These are phyloP conservation scores for Pichia heedii DNA, from an alignment of 805 yeast genomes.

Conservation along the genomic window DNA sequence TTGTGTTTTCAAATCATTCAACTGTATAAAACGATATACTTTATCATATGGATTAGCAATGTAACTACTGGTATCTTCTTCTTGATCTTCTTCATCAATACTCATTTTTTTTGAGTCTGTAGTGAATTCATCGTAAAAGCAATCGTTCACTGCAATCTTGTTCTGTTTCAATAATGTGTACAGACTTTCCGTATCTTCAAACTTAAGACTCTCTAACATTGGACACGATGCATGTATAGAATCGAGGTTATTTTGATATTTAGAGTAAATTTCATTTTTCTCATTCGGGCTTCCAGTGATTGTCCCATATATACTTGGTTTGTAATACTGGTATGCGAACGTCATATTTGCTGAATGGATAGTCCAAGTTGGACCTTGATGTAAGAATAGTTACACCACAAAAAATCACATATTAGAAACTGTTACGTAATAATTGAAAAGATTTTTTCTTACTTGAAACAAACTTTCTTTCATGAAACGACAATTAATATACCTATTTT, in stretches of 20 bases:
- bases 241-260: not conserved
- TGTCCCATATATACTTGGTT: not conserved
- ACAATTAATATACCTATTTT: too few species aligned
- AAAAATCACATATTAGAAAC: too few species aligned
- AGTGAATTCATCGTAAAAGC: not conserved
- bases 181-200: not conserved
- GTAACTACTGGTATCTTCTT: not conserved
- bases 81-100: not conserved
- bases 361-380: too few species aligned
- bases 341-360: not conserved
- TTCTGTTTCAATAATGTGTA: not conserved
- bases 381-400: too few species aligned
- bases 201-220: not conserved
- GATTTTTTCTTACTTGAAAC: too few species aligned
- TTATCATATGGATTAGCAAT: not conserved
- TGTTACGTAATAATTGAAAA: too few species aligned
- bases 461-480: too few species aligned
- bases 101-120: not conserved
- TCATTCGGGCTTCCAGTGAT: not conserved
- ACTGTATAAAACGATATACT: not conserved
- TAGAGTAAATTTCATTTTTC: not conserved
- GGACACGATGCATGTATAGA: not conserved
- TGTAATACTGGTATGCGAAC: not conserved
- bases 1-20: conserved; percentile 7
- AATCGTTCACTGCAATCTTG: not conserved